These are phyloP conservation scores for Sordariomycetes sp. DNA, from an alignment of 2,329 filamentous ascomycete species.

Conservation along the genomic window DNA sequence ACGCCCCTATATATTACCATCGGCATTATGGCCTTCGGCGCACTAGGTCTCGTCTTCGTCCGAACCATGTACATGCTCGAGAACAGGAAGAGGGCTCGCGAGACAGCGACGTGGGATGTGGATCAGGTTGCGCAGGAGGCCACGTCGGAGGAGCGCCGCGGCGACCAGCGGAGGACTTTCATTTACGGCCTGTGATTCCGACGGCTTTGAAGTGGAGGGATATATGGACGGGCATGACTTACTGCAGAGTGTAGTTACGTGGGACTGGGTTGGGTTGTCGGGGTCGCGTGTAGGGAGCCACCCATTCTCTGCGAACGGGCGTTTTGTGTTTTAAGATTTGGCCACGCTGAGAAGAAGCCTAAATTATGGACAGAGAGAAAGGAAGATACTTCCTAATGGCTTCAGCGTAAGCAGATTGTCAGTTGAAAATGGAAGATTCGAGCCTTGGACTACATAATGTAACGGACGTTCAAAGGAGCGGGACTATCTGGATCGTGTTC, in stretches of 20 bases:
- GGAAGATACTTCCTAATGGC: no score
- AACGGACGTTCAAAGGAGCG: no score
- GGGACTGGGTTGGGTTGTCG: no score
- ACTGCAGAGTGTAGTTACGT: background rate
- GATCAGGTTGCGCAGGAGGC: constrained; percentile 3
- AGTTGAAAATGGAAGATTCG: no score
- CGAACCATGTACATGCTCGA: constrained; percentile 9
- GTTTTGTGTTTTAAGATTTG: no score
- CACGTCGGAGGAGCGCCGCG: constrained; percentile 2
- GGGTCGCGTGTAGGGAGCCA: no score
- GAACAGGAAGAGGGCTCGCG: constrained; percentile 6
- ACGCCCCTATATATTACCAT: constrained; percentile 8
- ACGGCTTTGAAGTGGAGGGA: background rate
- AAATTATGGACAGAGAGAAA: no score
- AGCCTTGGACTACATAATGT: no score
- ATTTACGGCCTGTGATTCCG: constrained; percentile 1
- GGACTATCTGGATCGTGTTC: no score
- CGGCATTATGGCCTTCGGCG: constrained; percentile 8
- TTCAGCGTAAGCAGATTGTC: no score
- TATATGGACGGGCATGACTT: background rate
- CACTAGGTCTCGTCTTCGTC: constrained; percentile 7
- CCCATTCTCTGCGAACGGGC: no score
- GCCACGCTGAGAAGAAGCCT: no score
- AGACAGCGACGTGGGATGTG: constrained; percentile 8
- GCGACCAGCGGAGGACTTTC: constrained; percentile 5